Evolutionary conservation across 1,284 basidiomycete species (phyloP).

Genomic region (Apiotrichum domesticum): DNA sequence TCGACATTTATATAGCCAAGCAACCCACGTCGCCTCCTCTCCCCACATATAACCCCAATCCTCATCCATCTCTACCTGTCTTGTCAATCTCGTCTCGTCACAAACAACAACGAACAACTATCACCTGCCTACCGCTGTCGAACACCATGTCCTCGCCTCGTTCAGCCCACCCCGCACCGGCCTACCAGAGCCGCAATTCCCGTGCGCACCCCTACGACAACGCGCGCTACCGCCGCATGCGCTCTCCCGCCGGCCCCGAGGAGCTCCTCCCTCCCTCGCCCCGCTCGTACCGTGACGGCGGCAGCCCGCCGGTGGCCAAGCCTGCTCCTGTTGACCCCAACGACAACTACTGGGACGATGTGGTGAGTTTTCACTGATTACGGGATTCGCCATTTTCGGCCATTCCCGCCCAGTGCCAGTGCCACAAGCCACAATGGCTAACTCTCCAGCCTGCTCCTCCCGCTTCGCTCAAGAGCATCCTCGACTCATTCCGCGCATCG

Average conservation of each 20-base stretch:
- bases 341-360: constrained; percentile 44
- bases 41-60: no score
- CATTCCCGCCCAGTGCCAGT: neutral
- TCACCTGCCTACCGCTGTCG: no score
- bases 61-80: no score
- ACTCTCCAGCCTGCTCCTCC: constrained; percentile 51
- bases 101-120: neutral
- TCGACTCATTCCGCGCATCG: constrained; percentile 69
- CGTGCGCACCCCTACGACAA: constrained; percentile 15
- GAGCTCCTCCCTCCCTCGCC: constrained; percentile 33
- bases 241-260: constrained; percentile 6
- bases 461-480: constrained; percentile 72
- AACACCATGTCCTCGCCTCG: constrained; percentile 6
- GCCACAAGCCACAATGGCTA: neutral
- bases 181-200: constrained; percentile 2
- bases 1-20: no score
- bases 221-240: constrained; percentile 1
- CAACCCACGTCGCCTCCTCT: no score
- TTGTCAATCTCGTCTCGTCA: no score
- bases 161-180: constrained; percentile 8
- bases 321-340: constrained; percentile 6
- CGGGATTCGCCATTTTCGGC: no score
- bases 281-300: constrained; percentile 33
- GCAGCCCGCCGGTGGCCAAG: constrained; percentile 29
- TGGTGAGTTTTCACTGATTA: constrained; percentile 25